Evolutionary conservation across 148 eudicot species (phyloP).

Genomic region (Heliosperma pusillum): DNA sequence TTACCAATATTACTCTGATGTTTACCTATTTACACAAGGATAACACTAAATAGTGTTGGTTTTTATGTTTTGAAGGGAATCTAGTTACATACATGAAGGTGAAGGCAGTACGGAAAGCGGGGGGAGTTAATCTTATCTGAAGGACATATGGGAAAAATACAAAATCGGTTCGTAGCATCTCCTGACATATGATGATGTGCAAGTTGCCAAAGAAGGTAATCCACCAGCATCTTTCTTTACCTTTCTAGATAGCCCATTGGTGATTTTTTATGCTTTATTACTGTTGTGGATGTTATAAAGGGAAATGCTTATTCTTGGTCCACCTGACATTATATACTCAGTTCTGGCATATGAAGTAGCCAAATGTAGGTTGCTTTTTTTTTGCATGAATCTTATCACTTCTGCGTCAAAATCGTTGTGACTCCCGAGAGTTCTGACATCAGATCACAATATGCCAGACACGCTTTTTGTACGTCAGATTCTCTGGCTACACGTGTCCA

Average conservation of each 20-base stretch:
- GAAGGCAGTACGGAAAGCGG: constrained; percentile 23
- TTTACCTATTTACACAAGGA: not conserved
- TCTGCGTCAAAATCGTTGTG: constrained; percentile 24
- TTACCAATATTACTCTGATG: not conserved
- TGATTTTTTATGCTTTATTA: constrained; percentile 18
- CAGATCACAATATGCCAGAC: constrained; percentile 24
- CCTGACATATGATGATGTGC: constrained; percentile 21
- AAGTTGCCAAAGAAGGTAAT: constrained; percentile 20
- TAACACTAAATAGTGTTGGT: not conserved
- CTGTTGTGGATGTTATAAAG: constrained; percentile 26
- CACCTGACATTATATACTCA: not conserved
- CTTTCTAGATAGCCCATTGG: constrained; percentile 27
- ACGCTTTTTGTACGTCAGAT: constrained; percentile 20
- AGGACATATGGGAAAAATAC: constrained; percentile 15
- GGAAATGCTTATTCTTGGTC: constrained; percentile 29
- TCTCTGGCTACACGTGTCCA: constrained; percentile 22
- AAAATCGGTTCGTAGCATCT: constrained; percentile 28
- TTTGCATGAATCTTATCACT: constrained; percentile 24
- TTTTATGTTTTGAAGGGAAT: constrained; percentile 18
- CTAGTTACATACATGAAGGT: constrained; percentile 15
- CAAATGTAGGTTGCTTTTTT: constrained; percentile 7
- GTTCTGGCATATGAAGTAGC: constrained; percentile 18
- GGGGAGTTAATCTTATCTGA: constrained; percentile 27
- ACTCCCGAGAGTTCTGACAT: constrained; percentile 15
- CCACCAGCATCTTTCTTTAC: not conserved